Percentiles rank a stretch among this genome's conserved stretches.
phyloP scores from a whole-genome alignment of 768 basidiomycete genomes.

The Arthromyces matolae region DNA sequence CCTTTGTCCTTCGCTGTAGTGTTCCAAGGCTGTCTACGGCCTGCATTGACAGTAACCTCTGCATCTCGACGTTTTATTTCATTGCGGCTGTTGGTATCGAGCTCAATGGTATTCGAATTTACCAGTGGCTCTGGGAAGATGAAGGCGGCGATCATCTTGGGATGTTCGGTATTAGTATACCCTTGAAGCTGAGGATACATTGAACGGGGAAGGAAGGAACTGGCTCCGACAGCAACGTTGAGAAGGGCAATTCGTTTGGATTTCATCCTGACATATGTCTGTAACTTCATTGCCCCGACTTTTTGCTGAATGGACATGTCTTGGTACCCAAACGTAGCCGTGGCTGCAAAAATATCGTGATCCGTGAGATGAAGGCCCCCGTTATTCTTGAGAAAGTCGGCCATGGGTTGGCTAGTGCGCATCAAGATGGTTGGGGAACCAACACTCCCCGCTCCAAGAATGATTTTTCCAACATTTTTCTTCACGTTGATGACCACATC shows the following conservation, averaged over 20 bases:
- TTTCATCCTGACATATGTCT: slow-evolving; percentile 14
- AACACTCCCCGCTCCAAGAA: slow-evolving; percentile 20
- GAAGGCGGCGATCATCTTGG: slow-evolving; percentile 1
- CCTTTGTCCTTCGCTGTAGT: background rate
- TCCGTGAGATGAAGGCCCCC: slow-evolving; percentile 19
- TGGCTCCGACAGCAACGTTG: slow-evolving; percentile 22
- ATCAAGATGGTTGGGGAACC: slow-evolving; percentile 19
- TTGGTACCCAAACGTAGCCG: slow-evolving; percentile 16
- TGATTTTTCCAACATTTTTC: slow-evolving; percentile 4
- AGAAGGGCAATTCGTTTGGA: slow-evolving; percentile 12
- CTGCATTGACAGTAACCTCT: slow-evolving; percentile 15
- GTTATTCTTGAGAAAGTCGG: slow-evolving; percentile 3
- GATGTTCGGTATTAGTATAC: slow-evolving; percentile 1
- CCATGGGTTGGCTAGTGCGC: slow-evolving; percentile 10
- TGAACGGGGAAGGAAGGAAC: slow-evolving; percentile 23
- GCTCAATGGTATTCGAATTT: slow-evolving; percentile 13
- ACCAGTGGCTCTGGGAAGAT: slow-evolving; percentile 9
- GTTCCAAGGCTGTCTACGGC: background rate
- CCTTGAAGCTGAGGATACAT: background rate
- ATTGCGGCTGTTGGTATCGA: slow-evolving; percentile 6
- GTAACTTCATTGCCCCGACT: slow-evolving; percentile 24
- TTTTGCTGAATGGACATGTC: slow-evolving; percentile 5
- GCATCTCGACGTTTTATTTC: background rate
- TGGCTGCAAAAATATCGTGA: slow-evolving; percentile 20
- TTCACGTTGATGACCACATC: slow-evolving; percentile 5